A percentile compares a stretch with the other conserved stretches of the same genome.
phyloP scores from a whole-genome alignment of 768 basidiomycete species.

The Russula lepida region DNA sequence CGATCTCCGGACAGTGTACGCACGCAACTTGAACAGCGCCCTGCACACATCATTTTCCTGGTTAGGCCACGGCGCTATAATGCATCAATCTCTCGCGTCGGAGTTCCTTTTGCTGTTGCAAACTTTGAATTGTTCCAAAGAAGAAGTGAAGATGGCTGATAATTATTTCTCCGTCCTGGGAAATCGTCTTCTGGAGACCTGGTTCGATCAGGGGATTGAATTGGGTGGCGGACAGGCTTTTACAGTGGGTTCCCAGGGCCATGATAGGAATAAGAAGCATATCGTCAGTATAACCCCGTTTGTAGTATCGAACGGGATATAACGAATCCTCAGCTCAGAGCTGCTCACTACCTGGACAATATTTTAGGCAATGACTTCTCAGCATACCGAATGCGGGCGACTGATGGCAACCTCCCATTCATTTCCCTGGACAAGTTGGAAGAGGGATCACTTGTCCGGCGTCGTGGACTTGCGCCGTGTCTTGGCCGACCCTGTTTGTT shows the following conservation, averaged over 20 bases:
- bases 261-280: conserved; percentile 47
- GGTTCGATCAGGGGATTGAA: conserved; percentile 57
- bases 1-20: conserved; percentile 37
- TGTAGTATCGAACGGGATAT: neutral
- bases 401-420: conserved; percentile 17
- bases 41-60: conserved; percentile 55
- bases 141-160: conserved; percentile 57
- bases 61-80: conserved; percentile 56
- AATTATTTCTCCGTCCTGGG: conserved; percentile 57
- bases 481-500: conserved; percentile 39
- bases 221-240: conserved; percentile 55
- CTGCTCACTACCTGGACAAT: conserved; percentile 31
- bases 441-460: neutral
- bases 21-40: conserved; percentile 22
- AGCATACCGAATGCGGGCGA: conserved; percentile 3
- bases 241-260: conserved; percentile 50
- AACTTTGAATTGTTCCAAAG: conserved; percentile 36
- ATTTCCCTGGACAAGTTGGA: conserved; percentile 3
- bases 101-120: conserved; percentile 44
- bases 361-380: conserved; percentile 17
- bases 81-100: conserved; percentile 35
- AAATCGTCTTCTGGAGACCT: conserved; percentile 48
- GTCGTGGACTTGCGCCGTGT: conserved; percentile 34
- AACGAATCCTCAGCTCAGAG: conserved; percentile 32
- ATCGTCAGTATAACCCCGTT: conserved; percentile 38